Base-by-base conservation (phyloP, 257 asterid species). In the Gardenia jasminoides region DNA sequence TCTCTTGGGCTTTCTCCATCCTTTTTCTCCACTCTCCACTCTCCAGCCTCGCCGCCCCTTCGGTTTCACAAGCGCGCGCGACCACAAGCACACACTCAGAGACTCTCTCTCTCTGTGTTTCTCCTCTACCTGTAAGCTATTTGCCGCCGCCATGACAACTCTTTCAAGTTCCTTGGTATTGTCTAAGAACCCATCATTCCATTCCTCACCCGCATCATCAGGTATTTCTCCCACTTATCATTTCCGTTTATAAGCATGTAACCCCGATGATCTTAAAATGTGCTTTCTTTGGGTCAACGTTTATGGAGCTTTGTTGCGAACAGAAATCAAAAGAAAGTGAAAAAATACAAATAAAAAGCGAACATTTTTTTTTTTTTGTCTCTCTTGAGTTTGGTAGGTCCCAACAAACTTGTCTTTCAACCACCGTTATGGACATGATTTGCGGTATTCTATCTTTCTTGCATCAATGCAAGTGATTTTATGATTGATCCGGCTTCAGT, bases 111-210 rank as follows among this genome's bases (percentile, higher is more conserved):
- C 13, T 31, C 30, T 20, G 43, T 46, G 15, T 64, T 20, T 39
- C 77, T 65, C 67, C 59, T n/a, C n/a, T n/a, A n/a, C n/a, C 4
- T 36, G 41, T 36, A 80, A 67, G 75, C 56, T 46, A 56, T 54
- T 22, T 9, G 28, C 65, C 68, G 85, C 30, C 22, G 65, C 65
- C 72, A 88, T 86, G 96, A 24, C 90, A 36, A 86, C 90, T 84
- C 71, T 91, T 41, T 87, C 91, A 26, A 88, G 67, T 82, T 83
- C 91, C 56, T 39, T 74, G n/a, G 76, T 82, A 50, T 80, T 89
- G 36, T 74, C 89, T 24, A 82, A 78, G 70, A 77, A 65, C 72
- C 86, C 84, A 30, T 61, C 84, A 47, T 69, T 74, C 78, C 81
- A 64, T 77, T 79, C 80, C 62, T 83, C 91, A 19, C 76, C 85